These are phyloP conservation scores for Colletotrichum tamarilloi DNA, from an alignment of 2,329 filamentous ascomycete genomes.

Conservation along the genomic window DNA sequence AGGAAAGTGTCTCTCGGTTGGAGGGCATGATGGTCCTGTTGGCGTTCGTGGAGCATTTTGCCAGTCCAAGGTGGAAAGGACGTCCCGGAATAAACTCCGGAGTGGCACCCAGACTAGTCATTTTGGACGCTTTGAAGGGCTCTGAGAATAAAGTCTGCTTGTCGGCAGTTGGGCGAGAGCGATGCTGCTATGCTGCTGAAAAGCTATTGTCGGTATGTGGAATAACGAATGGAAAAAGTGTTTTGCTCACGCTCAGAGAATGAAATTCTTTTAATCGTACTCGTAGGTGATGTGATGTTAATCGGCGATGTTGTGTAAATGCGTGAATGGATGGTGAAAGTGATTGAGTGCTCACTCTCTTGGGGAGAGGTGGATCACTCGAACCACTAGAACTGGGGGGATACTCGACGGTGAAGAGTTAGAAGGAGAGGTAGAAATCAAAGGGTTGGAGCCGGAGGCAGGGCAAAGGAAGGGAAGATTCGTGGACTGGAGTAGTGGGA, in stretches of 20 bases:
- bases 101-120: not conserved
- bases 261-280: not conserved
- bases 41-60: not conserved
- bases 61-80: not conserved
- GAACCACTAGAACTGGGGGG: not conserved
- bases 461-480: not conserved
- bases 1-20: not conserved
- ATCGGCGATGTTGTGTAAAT: not conserved
- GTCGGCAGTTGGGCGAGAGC: not conserved
- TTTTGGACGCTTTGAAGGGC: not conserved
- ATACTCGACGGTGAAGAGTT: not conserved
- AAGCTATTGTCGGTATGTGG: not conserved
- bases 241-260: not conserved
- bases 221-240: not conserved
- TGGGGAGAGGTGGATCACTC: not conserved
- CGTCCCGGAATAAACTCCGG: constrained; percentile 5
- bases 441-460: not conserved
- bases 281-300: not conserved
- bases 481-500: not conserved
- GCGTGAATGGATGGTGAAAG: not conserved
- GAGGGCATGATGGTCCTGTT: not conserved
- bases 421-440: not conserved
- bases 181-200: not conserved
- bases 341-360: not conserved
- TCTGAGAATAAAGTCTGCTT: not conserved